Evolutionary conservation across 2,329 filamentous ascomycete species (phyloP), one percentile per base, ranked within the genome.

Genomic region (Exophiala sp.): DNA sequence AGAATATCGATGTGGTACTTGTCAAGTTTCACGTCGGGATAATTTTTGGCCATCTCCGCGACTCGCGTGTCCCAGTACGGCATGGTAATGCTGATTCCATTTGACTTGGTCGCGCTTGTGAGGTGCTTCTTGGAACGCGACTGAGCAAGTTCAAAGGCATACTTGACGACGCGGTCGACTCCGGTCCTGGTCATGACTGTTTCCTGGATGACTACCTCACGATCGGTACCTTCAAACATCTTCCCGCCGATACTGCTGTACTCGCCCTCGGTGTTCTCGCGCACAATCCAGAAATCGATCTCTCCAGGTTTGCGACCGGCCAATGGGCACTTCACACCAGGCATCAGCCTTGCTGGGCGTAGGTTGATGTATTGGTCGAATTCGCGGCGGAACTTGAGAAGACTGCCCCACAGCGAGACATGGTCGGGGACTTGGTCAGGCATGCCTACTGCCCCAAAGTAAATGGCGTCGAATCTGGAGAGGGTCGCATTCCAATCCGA

Each of bases 101-200:
- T 94, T 71, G 87, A 91, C 89, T 99, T 99, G 91, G 97, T 99
- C 79, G 97, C 97, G 71, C 92, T 97, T 73, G 94, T 94, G 85
- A 99, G 97, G 87, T 99, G 94, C 72, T 85, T 91, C 81, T 89
- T 88, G 76, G 91, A 91, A 69, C 96, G 88, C 66, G 89, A 84
- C 76, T 94, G 83, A 65, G 94, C 94, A 72, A 97, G 89, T 79
- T 97, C 92, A 85, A 99, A 99, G 67, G 94, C 94, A 75, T 91
- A 99, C 70, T 91, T 88, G 64, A 97, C 84, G 52, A 99, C 94
- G 66, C 94, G 88, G 84, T 99, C 94, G 65, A 85, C 91, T 62
- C 94, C 94, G 72, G 92, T 87, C 62, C 84, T 81, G 66, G 90
- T 95, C 77, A 95, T 95, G 50, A 99, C 94, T 65, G 94, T 95